These are phyloP conservation scores for Torulaspora globosa DNA, from an alignment of 1,139 yeast genomes.

Conservation along the genomic window DNA sequence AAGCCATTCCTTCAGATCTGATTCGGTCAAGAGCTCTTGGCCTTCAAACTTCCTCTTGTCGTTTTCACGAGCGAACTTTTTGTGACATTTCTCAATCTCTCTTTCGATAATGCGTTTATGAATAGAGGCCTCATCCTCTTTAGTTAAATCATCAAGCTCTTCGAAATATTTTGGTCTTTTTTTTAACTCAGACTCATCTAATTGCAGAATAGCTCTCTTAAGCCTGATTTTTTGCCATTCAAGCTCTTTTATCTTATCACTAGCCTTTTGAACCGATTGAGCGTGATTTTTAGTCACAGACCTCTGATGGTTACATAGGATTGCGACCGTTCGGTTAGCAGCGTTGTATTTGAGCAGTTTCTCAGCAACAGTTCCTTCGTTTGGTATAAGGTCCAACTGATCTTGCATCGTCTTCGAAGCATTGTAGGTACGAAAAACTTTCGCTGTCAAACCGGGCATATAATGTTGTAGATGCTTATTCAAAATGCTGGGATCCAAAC, in stretches of 20 bases:
- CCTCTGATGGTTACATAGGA: slow-evolving; percentile 95
- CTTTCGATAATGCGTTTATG: slow-evolving; percentile 52
- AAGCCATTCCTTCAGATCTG: slow-evolving; percentile 56
- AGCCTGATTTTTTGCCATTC: slow-evolving; percentile 76
- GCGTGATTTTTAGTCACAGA: slow-evolving; percentile 84
- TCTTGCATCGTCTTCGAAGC: slow-evolving; percentile 97
- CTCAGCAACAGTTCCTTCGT: slow-evolving; percentile 83
- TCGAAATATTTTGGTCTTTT: slow-evolving; percentile 58
- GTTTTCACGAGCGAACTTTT: slow-evolving; percentile 70
- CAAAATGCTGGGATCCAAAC: slow-evolving; percentile 76
- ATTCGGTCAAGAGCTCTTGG: slow-evolving; percentile 50
- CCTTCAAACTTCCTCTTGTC: slow-evolving; percentile 63
- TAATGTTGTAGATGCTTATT: slow-evolving; percentile 85
- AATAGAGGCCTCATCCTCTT: slow-evolving; percentile 58
- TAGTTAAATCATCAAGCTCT: slow-evolving; percentile 65
- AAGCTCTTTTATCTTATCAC: slow-evolving; percentile 71
- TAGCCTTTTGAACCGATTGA: slow-evolving; percentile 70
- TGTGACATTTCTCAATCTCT: slow-evolving; percentile 58
- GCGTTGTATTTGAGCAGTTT: slow-evolving; percentile 87
- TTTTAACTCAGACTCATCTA: slow-evolving; percentile 54
- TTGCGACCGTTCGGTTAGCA: slow-evolving; percentile 92
- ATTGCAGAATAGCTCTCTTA: slow-evolving; percentile 63
- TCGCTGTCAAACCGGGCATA: slow-evolving; percentile 92
- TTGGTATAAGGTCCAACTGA: slow-evolving; percentile 74
- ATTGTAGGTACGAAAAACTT: slow-evolving; percentile 95